Evolutionary conservation across 208 protist genomes (phyloP).

Genomic region (Spironucleus salmonicida): DNA sequence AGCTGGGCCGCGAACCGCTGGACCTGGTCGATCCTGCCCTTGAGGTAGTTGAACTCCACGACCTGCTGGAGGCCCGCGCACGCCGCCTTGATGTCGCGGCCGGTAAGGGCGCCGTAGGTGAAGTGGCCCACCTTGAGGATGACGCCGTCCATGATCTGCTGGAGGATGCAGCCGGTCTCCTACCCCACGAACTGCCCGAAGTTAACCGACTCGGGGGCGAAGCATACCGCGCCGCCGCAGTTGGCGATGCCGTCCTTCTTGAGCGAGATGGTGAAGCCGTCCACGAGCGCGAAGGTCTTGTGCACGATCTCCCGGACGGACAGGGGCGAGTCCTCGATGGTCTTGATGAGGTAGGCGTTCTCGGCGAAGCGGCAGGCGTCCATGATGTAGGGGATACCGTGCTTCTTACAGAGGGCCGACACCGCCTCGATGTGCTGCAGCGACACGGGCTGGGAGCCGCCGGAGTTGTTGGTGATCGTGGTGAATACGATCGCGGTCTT

Average conservation of each 20-base stretch:
- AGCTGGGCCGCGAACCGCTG: slow-evolving; percentile 15
- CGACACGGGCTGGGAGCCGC: slow-evolving; percentile 47
- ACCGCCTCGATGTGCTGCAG: slow-evolving; percentile 44
- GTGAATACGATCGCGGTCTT: slow-evolving; percentile 37
- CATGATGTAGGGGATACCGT: slow-evolving; percentile 39
- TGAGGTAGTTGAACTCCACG: neutral
- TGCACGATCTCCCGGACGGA: slow-evolving; percentile 31
- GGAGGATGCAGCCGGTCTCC: neutral
- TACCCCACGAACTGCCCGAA: neutral
- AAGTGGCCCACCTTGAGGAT: slow-evolving; percentile 17
- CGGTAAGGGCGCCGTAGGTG: neutral
- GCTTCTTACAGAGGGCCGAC: slow-evolving; percentile 24
- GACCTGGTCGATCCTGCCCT: slow-evolving; percentile 25
- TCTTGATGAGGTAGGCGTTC: slow-evolving; percentile 48
- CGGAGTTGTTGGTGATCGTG: slow-evolving; percentile 50
- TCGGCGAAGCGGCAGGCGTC: slow-evolving; percentile 48
- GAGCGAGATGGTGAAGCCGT: slow-evolving; percentile 31
- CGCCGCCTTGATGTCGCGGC: slow-evolving; percentile 29
- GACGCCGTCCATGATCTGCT: neutral
- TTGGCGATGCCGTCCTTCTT: slow-evolving; percentile 36
- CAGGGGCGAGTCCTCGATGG: neutral
- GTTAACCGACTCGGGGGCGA: neutral
- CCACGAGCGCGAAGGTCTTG: slow-evolving; percentile 23
- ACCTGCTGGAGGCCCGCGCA: neutral
- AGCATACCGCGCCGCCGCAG: slow-evolving; percentile 18